phyloP scores from a whole-genome alignment of 1,284 basidiomycete species.

The Jaminaea rosea region DNA sequence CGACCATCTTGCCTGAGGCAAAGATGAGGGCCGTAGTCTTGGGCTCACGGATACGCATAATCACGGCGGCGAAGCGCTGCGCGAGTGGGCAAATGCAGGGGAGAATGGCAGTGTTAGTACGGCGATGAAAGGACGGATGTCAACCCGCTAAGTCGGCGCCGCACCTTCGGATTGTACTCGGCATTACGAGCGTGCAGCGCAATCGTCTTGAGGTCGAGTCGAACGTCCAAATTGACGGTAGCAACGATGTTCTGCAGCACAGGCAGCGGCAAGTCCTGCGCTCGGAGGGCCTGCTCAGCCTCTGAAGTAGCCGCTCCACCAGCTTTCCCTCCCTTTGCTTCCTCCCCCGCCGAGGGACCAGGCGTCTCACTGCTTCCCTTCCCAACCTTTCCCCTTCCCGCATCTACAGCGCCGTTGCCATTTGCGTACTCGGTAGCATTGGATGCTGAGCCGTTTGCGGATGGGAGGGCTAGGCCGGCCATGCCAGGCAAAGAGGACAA shows the following conservation, averaged over 20 bases:
- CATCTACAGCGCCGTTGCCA: neutral
- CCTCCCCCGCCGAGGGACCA: too few relatives aligned
- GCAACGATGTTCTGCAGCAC: constrained; percentile 74
- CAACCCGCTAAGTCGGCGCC: neutral
- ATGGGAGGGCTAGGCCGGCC: neutral
- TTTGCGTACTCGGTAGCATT: neutral
- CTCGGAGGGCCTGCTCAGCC: neutral
- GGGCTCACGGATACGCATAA: constrained; percentile 99
- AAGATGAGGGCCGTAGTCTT: constrained; percentile 99
- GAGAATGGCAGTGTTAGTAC: constrained; percentile 3
- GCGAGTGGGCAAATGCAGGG: constrained; percentile 49
- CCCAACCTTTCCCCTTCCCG: too few relatives aligned
- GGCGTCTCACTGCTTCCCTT: too few relatives aligned
- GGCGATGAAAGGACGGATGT: neutral
- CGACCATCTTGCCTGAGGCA: constrained; percentile 99
- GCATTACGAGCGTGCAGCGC: constrained; percentile 95
- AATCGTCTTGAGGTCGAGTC: constrained; percentile 95
- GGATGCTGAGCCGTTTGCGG: neutral
- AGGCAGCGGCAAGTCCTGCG: neutral
- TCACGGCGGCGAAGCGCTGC: constrained; percentile 99
- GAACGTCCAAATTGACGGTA: constrained; percentile 94
- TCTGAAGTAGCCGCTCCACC: neutral
- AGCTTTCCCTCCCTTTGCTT: neutral
- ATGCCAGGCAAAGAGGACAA: too few relatives aligned
- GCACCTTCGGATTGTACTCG: constrained; percentile 98